phyloP scores from a whole-genome alignment of 1,139 yeast genomes.

The Taphrina flavorubra region DNA sequence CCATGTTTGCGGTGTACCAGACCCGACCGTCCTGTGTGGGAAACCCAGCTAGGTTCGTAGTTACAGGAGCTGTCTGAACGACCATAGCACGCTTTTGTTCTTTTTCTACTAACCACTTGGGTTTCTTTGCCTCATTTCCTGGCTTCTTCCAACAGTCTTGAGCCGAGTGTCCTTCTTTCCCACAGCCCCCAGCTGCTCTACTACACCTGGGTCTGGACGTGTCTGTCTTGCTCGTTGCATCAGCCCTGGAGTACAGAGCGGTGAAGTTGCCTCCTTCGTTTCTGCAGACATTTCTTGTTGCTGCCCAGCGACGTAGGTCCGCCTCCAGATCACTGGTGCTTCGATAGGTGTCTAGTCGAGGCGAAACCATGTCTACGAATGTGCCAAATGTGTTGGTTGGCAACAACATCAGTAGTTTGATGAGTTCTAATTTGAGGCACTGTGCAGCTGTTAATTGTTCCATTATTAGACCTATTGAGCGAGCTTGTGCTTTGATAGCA shows the following conservation, averaged over 20 bases:
- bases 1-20: too few species aligned
- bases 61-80: too few species aligned
- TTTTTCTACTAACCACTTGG: neutral
- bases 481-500: neutral
- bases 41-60: too few species aligned
- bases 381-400: neutral
- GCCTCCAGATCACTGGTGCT: neutral
- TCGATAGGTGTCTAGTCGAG: neutral
- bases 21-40: too few species aligned
- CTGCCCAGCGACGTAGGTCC: neutral
- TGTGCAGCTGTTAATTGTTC: neutral
- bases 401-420: neutral
- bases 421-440: neutral
- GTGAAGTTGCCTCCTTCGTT: too few species aligned
- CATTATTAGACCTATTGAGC: neutral
- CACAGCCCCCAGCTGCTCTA: neutral
- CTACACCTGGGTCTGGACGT: neutral
- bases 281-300: neutral
- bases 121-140: neutral
- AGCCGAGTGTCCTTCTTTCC: neutral
- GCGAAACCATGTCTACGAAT: neutral
- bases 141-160: neutral
- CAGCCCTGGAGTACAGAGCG: too few species aligned
- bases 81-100: neutral
- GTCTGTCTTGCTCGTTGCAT: constrained; percentile 1